Conservation (phyloP, 1,139 yeast species). For the Chernovozyma sophiae-reginae region DNA sequence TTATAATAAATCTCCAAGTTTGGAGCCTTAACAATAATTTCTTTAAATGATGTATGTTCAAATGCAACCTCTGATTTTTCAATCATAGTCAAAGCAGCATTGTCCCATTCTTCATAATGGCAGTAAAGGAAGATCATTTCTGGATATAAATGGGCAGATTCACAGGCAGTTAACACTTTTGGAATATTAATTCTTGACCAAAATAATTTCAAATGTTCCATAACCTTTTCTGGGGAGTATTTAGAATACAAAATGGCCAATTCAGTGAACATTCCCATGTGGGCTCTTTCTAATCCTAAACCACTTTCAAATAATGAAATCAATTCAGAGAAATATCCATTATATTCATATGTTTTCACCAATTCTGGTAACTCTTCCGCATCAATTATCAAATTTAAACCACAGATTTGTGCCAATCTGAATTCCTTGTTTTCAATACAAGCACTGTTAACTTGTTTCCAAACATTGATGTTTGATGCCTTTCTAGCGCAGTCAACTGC, state of each 20-base stretch:
- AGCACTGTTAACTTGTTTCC: conserved; percentile 97
- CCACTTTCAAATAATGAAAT: conserved; percentile 94
- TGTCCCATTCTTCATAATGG: conserved; percentile 99
- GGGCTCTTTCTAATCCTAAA: conserved; percentile 94
- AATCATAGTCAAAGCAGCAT: conserved; percentile 97
- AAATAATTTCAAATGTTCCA: conserved; percentile 95
- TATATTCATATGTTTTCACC: conserved; percentile 79
- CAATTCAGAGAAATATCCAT: conserved; percentile 89
- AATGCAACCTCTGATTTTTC: conserved; percentile 91
- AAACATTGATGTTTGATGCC: conserved; percentile 88
- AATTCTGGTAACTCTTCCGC: conserved; percentile 95
- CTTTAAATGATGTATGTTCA: conserved; percentile 92
- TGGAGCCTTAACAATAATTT: conserved; percentile 89
- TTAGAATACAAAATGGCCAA: conserved; percentile 87
- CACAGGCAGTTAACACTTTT: conserved; percentile 92
- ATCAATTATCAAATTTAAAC: conserved; percentile 91
- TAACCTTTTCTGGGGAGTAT: conserved; percentile 84
- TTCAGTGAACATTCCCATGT: conserved; percentile 99
- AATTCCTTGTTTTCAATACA: conserved; percentile 95
- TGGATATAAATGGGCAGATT: conserved; percentile 92
- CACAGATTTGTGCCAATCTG: conserved; percentile 97
- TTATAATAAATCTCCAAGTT: conserved; percentile 96
- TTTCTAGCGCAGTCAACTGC: conserved; percentile 99
- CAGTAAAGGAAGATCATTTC: conserved; percentile 94
- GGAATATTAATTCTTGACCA: conserved; percentile 99